Percentiles rank a stretch among this genome's conserved stretches.
These are phyloP conservation scores for Podochytrium sp. DNA, from an alignment of 192 early-diverging fungal species.

Conservation along the genomic window DNA sequence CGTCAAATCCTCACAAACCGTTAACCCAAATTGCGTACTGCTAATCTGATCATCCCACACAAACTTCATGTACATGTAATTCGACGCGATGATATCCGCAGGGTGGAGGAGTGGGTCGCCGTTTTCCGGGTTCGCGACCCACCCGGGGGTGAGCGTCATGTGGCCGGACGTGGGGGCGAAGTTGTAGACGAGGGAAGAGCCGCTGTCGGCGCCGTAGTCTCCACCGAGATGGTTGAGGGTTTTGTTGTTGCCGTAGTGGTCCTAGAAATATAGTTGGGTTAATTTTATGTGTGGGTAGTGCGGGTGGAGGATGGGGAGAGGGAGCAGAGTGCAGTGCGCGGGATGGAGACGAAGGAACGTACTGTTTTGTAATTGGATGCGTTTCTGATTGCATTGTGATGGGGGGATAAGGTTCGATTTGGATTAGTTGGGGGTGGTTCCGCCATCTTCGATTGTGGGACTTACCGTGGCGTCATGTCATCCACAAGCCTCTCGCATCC, in stretches of 20 bases:
- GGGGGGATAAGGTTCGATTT: neutral
- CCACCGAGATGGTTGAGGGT: slow-evolving; percentile 27
- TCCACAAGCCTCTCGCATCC: slow-evolving; percentile 8
- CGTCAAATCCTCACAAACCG: slow-evolving; percentile 18
- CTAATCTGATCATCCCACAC: slow-evolving; percentile 21
- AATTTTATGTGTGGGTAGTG: neutral
- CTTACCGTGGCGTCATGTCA: slow-evolving; percentile 16
- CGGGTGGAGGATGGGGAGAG: no score
- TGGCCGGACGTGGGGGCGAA: slow-evolving; percentile 17
- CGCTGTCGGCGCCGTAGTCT: slow-evolving; percentile 27
- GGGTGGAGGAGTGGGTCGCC: slow-evolving; percentile 14
- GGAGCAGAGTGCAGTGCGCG: neutral
- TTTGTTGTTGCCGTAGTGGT: neutral
- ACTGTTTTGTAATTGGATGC: neutral
- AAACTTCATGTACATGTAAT: slow-evolving; percentile 36
- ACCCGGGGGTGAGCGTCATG: slow-evolving; percentile 5
- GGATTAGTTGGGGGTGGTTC: neutral
- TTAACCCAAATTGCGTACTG: slow-evolving; percentile 6
- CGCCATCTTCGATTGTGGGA: neutral
- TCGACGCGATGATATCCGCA: slow-evolving; percentile 1
- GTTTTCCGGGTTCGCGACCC: neutral
- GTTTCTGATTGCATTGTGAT: neutral
- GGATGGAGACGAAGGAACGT: neutral
- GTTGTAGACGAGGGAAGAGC: neutral
- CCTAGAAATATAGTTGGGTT: neutral